Base-by-base conservation (phyloP, 148 eudicot species). In the Simmondsia chinensis region DNA sequence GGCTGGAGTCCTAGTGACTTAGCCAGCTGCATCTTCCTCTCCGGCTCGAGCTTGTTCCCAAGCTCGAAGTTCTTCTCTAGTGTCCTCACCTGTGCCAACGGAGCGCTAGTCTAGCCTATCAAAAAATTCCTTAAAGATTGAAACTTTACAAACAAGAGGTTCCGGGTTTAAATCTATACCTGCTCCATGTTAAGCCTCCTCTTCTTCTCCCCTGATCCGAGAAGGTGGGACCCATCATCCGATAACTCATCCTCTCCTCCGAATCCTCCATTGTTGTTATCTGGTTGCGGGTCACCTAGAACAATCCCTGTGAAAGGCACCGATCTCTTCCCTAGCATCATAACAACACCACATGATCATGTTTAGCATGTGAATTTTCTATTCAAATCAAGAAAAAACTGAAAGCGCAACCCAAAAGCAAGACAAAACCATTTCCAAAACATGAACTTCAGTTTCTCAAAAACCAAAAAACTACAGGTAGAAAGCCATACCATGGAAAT, bases 1-100 rank as follows among this genome's bases (percentile, higher is more conserved):
- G 99, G 99, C 42, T 91, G 95, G 3, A 91, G 72, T 0, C 94
- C 94, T 56, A 91, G 94, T 20, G 89, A 86, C 26, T 82, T 73
- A 46, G 96, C 95, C 47, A 91, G 53, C 75, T 91, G 94, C 73
- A 91, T 63, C 75, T 91, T 91, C 50, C 96, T 70, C 36, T 91
- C 96, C 25, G 99, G 99, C 52, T 91, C 99, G 32, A 91, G 94
- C 69, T 86, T 91, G 60, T 86, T 86, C 0, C 87, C 99, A 32
- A 79, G 49, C 61, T 91, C 94, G 56, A 91, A 91, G 59, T 69
- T 91, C 67, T 75, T 91, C 58, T 91, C 99, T 8, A 91, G 89
- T 4, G 94, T 80, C 39, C 62, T 91, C 14, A 91, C 94, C n/a
- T n/a, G n/a, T n/a, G n/a, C n/a, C n/a, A n/a, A n/a, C n/a, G n/a